These are phyloP conservation scores for Carpediemonas membranifera DNA, from an alignment of 78 protist genomes.

Conservation along the genomic window DNA sequence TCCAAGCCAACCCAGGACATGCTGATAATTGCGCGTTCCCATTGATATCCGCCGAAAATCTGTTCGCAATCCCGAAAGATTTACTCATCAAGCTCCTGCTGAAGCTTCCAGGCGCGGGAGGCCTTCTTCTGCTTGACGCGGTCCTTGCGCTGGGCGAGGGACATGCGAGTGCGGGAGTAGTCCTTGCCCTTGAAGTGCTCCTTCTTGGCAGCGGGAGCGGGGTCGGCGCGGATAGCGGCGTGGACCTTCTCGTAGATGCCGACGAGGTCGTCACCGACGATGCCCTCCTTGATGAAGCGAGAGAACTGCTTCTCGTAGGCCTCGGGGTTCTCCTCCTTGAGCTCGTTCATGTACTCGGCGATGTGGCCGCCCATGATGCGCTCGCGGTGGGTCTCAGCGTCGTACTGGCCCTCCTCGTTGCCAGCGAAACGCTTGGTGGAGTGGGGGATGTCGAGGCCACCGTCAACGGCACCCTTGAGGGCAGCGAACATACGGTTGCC, in stretches of 20 bases:
- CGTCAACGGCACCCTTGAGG: conserved; percentile 91
- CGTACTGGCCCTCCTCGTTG: conserved; percentile 44
- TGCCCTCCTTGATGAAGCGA: conserved; percentile 53
- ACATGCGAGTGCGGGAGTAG: background rate
- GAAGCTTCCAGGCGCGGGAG: background rate
- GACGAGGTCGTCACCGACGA: conserved; percentile 68
- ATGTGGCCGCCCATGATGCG: conserved; percentile 91
- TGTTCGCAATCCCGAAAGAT: too few relatives aligned
- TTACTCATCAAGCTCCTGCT: background rate
- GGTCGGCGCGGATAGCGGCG: conserved; percentile 74
- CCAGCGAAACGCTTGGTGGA: conserved; percentile 83
- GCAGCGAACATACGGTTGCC: conserved; percentile 80
- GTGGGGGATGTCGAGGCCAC: conserved; percentile 93
- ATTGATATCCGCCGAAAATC: too few relatives aligned
- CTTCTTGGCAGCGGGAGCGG: conserved; percentile 32
- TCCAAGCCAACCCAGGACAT: too few relatives aligned
- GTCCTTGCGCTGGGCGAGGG: background rate
- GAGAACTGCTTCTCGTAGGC: conserved; percentile 67
- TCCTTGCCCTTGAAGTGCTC: conserved; percentile 12
- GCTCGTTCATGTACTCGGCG: conserved; percentile 78
- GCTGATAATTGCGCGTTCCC: too few relatives aligned
- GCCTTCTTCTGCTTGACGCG: conserved; percentile 3
- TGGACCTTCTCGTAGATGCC: conserved; percentile 73
- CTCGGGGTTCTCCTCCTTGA: conserved; percentile 76
- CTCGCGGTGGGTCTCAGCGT: conserved; percentile 66